Conservation (phyloP, 129 eudicot species). For the Sambucus nigra region DNA sequence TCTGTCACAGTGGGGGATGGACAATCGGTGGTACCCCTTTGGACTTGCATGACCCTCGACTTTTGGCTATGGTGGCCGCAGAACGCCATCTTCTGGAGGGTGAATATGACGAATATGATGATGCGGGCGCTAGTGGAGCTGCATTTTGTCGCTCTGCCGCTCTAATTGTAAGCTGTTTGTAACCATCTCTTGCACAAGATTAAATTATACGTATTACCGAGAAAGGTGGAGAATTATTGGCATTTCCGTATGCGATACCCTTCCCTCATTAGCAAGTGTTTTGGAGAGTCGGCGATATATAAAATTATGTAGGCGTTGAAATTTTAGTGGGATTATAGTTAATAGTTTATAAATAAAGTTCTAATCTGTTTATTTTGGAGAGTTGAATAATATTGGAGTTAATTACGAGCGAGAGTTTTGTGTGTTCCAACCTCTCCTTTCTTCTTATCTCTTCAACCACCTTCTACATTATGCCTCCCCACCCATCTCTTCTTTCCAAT, state of each 20-base stretch:
- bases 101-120: conserved; percentile 75
- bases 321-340: too few relatives aligned
- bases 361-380: too few relatives aligned
- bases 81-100: conserved; percentile 64
- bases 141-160: conserved; percentile 83
- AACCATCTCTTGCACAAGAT: not conserved
- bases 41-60: conserved; percentile 71
- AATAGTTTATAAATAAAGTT: too few relatives aligned
- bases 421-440: too few relatives aligned
- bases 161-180: conserved; percentile 42
- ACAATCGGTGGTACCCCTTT: conserved; percentile 62
- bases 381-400: too few relatives aligned
- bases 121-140: conserved; percentile 57
- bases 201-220: not conserved
- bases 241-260: not conserved
- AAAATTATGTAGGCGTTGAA: too few relatives aligned
- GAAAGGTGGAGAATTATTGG: not conserved
- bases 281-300: too few relatives aligned
- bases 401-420: too few relatives aligned
- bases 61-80: conserved; percentile 71
- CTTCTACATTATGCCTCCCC: too few relatives aligned
- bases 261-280: too few relatives aligned
- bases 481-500: too few relatives aligned
- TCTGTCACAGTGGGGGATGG: conserved; percentile 57
- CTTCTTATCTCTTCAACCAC: too few relatives aligned